Evolutionary conservation across 495 filamentous ascomycete genomes (phyloP).

Genomic region (Aspergillus bertholletiae): DNA sequence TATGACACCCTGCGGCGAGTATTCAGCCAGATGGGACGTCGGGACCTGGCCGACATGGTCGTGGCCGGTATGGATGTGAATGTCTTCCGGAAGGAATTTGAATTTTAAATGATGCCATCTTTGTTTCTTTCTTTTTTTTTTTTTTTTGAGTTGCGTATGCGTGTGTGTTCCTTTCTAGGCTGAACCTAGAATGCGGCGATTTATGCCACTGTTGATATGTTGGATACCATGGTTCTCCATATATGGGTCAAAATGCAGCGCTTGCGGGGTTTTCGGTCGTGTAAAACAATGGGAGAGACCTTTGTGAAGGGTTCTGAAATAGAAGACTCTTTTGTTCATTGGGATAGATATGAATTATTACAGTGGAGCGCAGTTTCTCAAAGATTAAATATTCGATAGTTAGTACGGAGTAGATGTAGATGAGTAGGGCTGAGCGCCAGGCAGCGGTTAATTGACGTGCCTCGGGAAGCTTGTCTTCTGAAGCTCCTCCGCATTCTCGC

Average conservation of each 20-base stretch:
- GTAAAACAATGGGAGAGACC: neutral
- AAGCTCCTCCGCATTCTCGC: neutral
- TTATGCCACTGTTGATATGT: neutral
- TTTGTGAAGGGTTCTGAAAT: neutral
- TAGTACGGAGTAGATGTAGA: too few relatives aligned
- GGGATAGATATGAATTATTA: too few relatives aligned
- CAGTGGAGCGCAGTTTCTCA: too few relatives aligned
- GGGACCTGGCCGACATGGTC: constrained; percentile 84
- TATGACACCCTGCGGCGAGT: constrained; percentile 91
- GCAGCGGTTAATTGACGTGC: too few relatives aligned
- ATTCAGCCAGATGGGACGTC: constrained; percentile 87
- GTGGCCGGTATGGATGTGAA: constrained; percentile 88
- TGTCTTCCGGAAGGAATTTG: constrained; percentile 77
- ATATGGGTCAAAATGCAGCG: neutral
- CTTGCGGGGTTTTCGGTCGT: neutral
- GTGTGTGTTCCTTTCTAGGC: constrained; percentile 3
- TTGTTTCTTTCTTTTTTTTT: neutral
- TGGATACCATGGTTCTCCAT: constrained; percentile 2
- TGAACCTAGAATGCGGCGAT: neutral
- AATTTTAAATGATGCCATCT: constrained; percentile 48
- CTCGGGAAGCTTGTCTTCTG: too few relatives aligned
- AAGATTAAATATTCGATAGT: too few relatives aligned
- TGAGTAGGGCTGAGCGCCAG: too few relatives aligned
- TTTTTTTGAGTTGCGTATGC: neutral
- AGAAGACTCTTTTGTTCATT: too few relatives aligned